These are phyloP conservation scores for Monoraphidium neglectum DNA, from an alignment of 139 green algal genomes.

Conservation along the genomic window DNA sequence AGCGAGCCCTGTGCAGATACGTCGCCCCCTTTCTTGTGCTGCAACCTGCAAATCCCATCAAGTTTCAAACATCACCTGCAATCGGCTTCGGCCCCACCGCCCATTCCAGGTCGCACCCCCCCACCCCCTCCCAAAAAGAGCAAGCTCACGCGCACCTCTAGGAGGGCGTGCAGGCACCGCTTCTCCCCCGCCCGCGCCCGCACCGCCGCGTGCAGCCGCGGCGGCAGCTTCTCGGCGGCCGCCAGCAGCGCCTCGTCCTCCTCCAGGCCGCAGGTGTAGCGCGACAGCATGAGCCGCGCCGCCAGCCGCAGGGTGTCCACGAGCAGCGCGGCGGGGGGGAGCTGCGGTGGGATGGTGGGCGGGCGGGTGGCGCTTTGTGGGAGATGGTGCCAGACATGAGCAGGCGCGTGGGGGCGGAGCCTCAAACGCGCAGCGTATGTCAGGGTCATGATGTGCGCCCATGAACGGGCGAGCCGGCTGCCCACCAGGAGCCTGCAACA, in stretches of 20 bases:
- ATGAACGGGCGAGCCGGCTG: background rate
- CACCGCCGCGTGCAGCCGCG: slow-evolving; percentile 16
- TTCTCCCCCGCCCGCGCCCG: slow-evolving; percentile 26
- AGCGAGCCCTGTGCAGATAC: no score
- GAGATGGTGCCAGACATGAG: background rate
- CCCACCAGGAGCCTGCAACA: background rate
- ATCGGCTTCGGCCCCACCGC: background rate
- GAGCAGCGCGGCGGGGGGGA: background rate
- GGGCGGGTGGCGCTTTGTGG: background rate
- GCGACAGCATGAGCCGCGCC: slow-evolving; percentile 24
- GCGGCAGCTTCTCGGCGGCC: slow-evolving; percentile 7
- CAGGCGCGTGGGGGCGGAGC: no score
- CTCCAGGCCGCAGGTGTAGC: slow-evolving; percentile 32
- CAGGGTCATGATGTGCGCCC: background rate
- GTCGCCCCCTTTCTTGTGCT: background rate
- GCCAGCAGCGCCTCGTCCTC: slow-evolving; percentile 35
- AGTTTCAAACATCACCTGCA: no score
- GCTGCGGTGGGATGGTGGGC: background rate
- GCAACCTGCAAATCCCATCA: background rate
- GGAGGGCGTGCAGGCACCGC: slow-evolving; percentile 1
- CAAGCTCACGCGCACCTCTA: background rate
- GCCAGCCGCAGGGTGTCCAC: background rate
- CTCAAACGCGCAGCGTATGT: background rate
- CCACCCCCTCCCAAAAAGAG: background rate
- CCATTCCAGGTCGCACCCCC: background rate